Evolutionary conservation across 2,329 filamentous ascomycete species (phyloP).

Genomic region (Cladorrhinum sp.): DNA sequence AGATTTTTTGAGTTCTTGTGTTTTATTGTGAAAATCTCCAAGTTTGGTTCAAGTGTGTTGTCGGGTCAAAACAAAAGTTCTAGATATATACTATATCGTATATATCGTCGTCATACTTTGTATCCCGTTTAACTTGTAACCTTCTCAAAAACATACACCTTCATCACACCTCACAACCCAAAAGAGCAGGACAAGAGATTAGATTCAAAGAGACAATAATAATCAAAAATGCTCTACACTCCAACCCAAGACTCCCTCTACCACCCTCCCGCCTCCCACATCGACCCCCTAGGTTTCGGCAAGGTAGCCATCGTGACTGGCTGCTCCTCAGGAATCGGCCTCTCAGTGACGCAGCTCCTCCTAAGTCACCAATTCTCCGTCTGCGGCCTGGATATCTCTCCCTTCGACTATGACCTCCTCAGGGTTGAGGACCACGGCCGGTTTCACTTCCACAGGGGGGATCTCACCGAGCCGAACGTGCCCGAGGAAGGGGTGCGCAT

Average conservation of each 20-base stretch:
- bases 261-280: slow-evolving; percentile 17
- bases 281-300: slow-evolving; percentile 30
- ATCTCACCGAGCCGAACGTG: slow-evolving; percentile 31
- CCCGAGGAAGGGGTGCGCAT: slow-evolving; percentile 35
- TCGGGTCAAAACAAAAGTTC: too few relatives aligned
- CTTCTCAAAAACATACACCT: too few relatives aligned
- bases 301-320: slow-evolving; percentile 33
- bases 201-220: not conserved
- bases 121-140: too few relatives aligned
- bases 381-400: slow-evolving; percentile 31
- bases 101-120: too few relatives aligned
- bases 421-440: slow-evolving; percentile 27
- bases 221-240: not conserved
- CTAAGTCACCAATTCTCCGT: slow-evolving; percentile 32
- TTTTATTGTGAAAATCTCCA: not conserved
- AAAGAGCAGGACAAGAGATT: too few relatives aligned
- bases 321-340: slow-evolving; percentile 34
- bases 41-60: too few relatives aligned
- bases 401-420: slow-evolving; percentile 33
- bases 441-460: slow-evolving; percentile 35
- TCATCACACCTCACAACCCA: not conserved
- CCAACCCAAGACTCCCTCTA: slow-evolving; percentile 8
- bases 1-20: too few relatives aligned
- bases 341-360: slow-evolving; percentile 34
- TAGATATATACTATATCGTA: too few relatives aligned